A percentile compares a stretch with the other conserved stretches of the same genome.
Evolutionary conservation across 768 basidiomycete species (phyloP).

Genomic region (Rhizopogon salebrosus): DNA sequence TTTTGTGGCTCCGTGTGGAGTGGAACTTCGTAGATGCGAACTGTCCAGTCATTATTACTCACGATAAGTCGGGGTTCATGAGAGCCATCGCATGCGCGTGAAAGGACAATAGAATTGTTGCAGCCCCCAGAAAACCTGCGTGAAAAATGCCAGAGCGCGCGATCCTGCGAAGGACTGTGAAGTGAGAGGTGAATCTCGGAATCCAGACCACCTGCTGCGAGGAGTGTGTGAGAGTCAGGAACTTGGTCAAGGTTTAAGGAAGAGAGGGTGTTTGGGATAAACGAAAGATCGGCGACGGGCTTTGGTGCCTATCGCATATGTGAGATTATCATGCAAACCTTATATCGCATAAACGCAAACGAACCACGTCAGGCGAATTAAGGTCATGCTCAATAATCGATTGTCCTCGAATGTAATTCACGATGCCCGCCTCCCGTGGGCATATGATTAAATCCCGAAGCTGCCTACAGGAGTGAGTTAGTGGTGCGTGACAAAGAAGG

Average conservation of each 20-base stretch:
- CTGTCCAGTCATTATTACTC: conserved; percentile 80
- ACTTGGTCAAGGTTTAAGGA: conserved; percentile 49
- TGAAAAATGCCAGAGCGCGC: conserved; percentile 49
- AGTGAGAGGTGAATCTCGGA: conserved; percentile 66
- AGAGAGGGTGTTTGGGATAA: conserved; percentile 60
- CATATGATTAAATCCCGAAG: conserved; percentile 76
- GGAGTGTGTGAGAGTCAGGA: conserved; percentile 44
- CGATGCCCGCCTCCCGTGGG: conserved; percentile 57
- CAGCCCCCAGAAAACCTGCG: conserved; percentile 59
- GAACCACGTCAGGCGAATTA: conserved; percentile 38
- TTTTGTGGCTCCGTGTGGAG: conserved; percentile 42
- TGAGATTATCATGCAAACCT: conserved; percentile 7
- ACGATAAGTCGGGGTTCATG: conserved; percentile 74
- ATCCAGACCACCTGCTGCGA: conserved; percentile 74
- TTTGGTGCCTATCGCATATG: conserved; percentile 37
- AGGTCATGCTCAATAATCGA: conserved; percentile 62
- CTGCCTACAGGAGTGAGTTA: conserved; percentile 43
- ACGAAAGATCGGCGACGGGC: conserved; percentile 47
- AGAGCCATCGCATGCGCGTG: conserved; percentile 55
- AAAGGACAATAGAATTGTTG: conserved; percentile 72
- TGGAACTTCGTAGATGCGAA: conserved; percentile 77
- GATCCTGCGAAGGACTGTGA: conserved; percentile 23
- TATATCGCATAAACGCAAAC: conserved; percentile 21
- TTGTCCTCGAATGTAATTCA: conserved; percentile 53
- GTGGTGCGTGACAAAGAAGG: background rate